phyloP scores from a whole-genome alignment of 495 filamentous ascomycete species.

The Trichoderma reesei region DNA sequence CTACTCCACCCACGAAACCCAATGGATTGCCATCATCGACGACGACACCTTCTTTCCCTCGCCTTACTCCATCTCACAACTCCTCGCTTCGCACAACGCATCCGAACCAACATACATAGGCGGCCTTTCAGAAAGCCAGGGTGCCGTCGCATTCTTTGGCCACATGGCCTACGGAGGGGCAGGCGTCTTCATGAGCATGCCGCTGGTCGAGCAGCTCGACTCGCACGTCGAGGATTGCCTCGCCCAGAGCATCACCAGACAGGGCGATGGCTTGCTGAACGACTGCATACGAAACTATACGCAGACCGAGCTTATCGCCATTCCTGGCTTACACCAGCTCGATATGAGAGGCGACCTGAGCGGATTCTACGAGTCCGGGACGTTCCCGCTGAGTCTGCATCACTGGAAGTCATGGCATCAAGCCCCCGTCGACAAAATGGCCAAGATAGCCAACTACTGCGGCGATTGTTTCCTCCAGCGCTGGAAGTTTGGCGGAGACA shows the following conservation, averaged over 20 bases:
- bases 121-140: conserved; percentile 52
- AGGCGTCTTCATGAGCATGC: conserved; percentile 54
- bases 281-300: conserved; percentile 52
- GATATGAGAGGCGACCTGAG: conserved; percentile 51
- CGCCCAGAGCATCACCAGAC: conserved; percentile 36
- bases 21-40: conserved; percentile 57
- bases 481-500: conserved; percentile 49
- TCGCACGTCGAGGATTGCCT: conserved; percentile 46
- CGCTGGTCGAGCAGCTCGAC: conserved; percentile 45
- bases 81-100: conserved; percentile 38
- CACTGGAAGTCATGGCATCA: conserved; percentile 51
- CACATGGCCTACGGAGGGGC: conserved; percentile 62
- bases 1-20: conserved; percentile 41
- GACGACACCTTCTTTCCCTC: conserved; percentile 69
- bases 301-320: conserved; percentile 44
- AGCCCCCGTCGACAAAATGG: conserved; percentile 49
- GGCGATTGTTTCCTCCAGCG: conserved; percentile 55
- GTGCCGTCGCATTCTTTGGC: conserved; percentile 49
- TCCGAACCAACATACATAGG: conserved; percentile 48
- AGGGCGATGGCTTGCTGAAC: conserved; percentile 52
- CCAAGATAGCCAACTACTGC: conserved; percentile 42
- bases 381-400: conserved; percentile 49
- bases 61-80: conserved; percentile 44
- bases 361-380: conserved; percentile 54
- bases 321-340: conserved; percentile 53